A percentile compares a stretch with the other conserved stretches of the same genome.
Conservation (phyloP, 1,284 basidiomycete genomes). For the Tilletia horrida region DNA sequence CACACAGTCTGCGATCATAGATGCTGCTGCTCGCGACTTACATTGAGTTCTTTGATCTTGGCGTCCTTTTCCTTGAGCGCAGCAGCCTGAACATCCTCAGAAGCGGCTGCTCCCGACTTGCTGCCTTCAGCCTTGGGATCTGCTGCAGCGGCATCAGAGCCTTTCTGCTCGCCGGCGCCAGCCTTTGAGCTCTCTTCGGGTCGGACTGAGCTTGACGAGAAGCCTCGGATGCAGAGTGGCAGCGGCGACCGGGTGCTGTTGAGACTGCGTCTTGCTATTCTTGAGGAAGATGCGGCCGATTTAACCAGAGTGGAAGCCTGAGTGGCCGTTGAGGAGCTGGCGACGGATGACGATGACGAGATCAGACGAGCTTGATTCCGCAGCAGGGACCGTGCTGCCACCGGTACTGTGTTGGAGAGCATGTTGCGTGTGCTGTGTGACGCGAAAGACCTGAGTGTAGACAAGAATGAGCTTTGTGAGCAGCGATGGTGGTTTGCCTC, state of each 20-base stretch:
- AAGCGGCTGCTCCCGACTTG: background rate
- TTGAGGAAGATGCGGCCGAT: background rate
- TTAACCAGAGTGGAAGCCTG: too few relatives aligned
- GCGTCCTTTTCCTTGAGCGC: conserved; percentile 50
- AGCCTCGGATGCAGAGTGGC: background rate
- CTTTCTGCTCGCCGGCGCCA: background rate
- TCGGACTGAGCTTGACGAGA: background rate
- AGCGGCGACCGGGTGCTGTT: background rate
- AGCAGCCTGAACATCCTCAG: conserved; percentile 7
- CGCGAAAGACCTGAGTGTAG: too few relatives aligned
- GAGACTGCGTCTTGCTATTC: background rate
- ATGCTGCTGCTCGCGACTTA: conserved; percentile 19
- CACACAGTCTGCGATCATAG: background rate
- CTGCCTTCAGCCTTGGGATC: background rate
- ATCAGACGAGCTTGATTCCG: too few relatives aligned
- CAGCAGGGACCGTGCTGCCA: too few relatives aligned
- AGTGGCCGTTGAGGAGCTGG: too few relatives aligned
- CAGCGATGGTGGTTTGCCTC: too few relatives aligned
- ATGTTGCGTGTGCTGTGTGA: too few relatives aligned
- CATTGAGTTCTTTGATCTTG: conserved; percentile 50
- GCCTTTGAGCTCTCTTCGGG: background rate
- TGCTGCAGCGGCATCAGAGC: background rate
- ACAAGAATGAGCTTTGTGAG: too few relatives aligned
- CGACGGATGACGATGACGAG: too few relatives aligned
- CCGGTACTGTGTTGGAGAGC: too few relatives aligned